Percentiles rank a stretch among this genome's conserved stretches.
Conservation (phyloP, 371 early-diverging fungal species). For the Apophysomyces variabilis region DNA sequence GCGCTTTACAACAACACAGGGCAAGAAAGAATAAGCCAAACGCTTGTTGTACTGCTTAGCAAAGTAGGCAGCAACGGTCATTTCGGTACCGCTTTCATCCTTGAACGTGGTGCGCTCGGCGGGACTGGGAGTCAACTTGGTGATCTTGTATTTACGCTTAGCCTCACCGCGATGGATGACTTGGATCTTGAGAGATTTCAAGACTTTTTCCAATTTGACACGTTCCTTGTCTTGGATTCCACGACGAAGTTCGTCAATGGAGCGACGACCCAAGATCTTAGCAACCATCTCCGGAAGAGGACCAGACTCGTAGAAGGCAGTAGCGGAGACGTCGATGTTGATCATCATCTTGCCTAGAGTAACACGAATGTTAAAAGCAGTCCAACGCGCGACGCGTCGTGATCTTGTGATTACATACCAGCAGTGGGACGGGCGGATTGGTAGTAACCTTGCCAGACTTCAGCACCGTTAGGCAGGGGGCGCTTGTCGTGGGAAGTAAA, state of each 20-base stretch:
- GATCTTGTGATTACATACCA: slow-evolving; percentile 36
- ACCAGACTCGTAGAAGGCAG: slow-evolving; percentile 85
- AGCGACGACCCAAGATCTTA: slow-evolving; percentile 68
- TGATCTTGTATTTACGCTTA: slow-evolving; percentile 72
- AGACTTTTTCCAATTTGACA: slow-evolving; percentile 67
- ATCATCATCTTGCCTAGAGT: slow-evolving; percentile 64
- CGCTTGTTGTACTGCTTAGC: slow-evolving; percentile 68
- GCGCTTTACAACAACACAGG: slow-evolving; percentile 80
- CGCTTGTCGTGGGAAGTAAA: slow-evolving; percentile 75
- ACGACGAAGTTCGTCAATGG: slow-evolving; percentile 69
- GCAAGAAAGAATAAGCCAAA: slow-evolving; percentile 80
- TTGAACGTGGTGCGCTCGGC: slow-evolving; percentile 75
- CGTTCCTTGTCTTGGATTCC: slow-evolving; percentile 66
- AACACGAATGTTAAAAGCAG: neutral
- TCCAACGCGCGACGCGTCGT: neutral
- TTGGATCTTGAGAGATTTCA: slow-evolving; percentile 75
- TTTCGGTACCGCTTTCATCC: slow-evolving; percentile 49
- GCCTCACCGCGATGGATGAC: slow-evolving; percentile 78
- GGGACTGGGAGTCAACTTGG: slow-evolving; percentile 67
- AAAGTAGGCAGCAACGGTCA: slow-evolving; percentile 84
- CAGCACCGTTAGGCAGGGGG: slow-evolving; percentile 78
- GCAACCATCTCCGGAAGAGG: slow-evolving; percentile 66
- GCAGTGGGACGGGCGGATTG: slow-evolving; percentile 84
- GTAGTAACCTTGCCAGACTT: slow-evolving; percentile 94
- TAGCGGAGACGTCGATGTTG: slow-evolving; percentile 90